phyloP scores from a whole-genome alignment of 2,329 filamentous ascomycete species.

The Epichloe hybrida region DNA sequence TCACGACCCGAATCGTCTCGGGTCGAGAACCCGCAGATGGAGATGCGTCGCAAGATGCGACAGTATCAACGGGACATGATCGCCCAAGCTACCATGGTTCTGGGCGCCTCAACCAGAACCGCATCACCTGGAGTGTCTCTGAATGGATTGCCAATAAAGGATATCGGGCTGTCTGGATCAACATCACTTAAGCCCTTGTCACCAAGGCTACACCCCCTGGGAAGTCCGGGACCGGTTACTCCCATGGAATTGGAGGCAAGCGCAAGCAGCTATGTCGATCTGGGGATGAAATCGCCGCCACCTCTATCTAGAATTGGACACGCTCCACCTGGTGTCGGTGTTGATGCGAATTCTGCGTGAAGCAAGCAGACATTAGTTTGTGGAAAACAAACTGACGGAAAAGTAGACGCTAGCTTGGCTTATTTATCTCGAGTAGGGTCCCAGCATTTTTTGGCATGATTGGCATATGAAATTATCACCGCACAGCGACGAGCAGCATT shows the following conservation, averaged over 20 bases:
- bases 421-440: background rate
- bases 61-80: conserved; percentile 51
- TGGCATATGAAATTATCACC: background rate
- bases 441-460: background rate
- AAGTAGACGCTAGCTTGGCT: background rate
- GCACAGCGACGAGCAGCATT: background rate
- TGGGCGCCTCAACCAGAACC: conserved; percentile 15
- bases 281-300: background rate
- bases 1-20: conserved; percentile 2
- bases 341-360: background rate
- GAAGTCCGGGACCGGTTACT: conserved; percentile 47
- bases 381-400: background rate
- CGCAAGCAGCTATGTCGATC: conserved; percentile 24
- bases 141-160: conserved; percentile 22
- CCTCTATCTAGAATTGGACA: background rate
- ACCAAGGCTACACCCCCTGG: conserved; percentile 36
- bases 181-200: conserved; percentile 33
- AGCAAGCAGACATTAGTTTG: background rate
- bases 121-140: conserved; percentile 18
- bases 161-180: conserved; percentile 24
- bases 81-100: conserved; percentile 37
- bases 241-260: conserved; percentile 41
- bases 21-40: conserved; percentile 18
- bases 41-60: conserved; percentile 37
- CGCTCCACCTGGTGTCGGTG: background rate